Evolutionary conservation across 768 basidiomycete species (phyloP).

Genomic region (Symmetrospora coprosmae): DNA sequence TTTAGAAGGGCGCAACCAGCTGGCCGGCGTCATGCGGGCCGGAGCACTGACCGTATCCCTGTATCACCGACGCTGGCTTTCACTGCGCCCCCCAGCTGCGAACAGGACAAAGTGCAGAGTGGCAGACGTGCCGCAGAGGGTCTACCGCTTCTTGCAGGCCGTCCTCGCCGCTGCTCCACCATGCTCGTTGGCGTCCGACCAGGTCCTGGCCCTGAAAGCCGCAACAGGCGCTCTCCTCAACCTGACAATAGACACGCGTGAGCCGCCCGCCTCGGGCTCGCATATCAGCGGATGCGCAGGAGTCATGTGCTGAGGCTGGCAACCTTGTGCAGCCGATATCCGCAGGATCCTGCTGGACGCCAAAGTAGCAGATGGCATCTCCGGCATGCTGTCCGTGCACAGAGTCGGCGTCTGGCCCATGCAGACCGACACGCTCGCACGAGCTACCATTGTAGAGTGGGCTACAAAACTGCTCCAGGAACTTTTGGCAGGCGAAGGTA

Average conservation of each 20-base stretch:
- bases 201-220: slow-evolving; percentile 5
- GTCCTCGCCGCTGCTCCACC: neutral
- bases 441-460: slow-evolving; percentile 13
- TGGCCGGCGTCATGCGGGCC: too few species aligned
- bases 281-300: neutral
- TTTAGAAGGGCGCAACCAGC: too few species aligned
- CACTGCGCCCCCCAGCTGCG: slow-evolving; percentile 3
- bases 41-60: neutral
- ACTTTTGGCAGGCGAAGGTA: slow-evolving; percentile 1
- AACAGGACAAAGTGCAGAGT: neutral
- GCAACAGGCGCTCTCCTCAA: slow-evolving; percentile 16
- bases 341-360: too few species aligned
- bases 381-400: too few species aligned
- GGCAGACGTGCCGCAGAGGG: neutral
- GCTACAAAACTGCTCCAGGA: slow-evolving; percentile 1
- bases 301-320: too few species aligned
- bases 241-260: slow-evolving; percentile 16
- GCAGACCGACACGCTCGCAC: neutral
- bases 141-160: neutral
- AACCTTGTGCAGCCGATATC: too few species aligned
- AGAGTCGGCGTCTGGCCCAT: neutral
- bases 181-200: neutral
- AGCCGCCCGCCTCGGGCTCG: neutral
- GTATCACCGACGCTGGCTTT: neutral
- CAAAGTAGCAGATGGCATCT: too few species aligned